Evolutionary conservation across 2,329 filamentous ascomycete species (phyloP), one percentile per base, ranked within the genome.

Genomic region (Rutstroemia sp.): DNA sequence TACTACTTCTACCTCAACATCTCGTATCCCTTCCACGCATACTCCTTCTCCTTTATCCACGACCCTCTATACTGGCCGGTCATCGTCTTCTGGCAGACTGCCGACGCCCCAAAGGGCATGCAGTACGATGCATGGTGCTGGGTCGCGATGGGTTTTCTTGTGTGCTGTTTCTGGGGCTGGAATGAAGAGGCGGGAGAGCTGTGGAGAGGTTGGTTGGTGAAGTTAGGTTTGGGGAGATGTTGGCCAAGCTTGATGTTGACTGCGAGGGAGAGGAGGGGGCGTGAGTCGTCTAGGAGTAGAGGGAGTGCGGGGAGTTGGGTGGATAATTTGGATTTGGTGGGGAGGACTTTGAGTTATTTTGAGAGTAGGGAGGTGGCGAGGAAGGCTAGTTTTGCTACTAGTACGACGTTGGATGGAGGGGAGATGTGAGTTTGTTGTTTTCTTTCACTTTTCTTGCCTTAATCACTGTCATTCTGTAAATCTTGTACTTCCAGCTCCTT

Each of bases 111-210:
- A 9, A 60, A 2, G 71, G 79, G 41, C 2, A 47, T 49, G n/a
- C 66, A 68, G 50, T 78, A 78, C 58, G 79, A 85, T 64, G 76
- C 78, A 30, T 88, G 81, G 80, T 73, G 79, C 19, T 76, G 79
- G 48, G 71, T 86, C 9, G 74, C 66, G 0, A 72, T 76, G 3
- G 80, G 79, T 0, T 75, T 79, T 58, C 57, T 83, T 25, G 70
- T 82, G 12, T 87, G 87, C 65, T 52, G 79, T n/a, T 79, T 85
- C 63, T 87, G 87, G 61, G 85, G 85, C 8, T 77, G 83, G 16
- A 85, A 84, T 30, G 73, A 72, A 25, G 85, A 88, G 63, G 83
- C 83, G 0, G 71, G 73, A 4, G 71, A 72, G 23, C 78, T 81
- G 69, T 86, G 85, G 65, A 49, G 63, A 10, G 52, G 23, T 2